Conservation (phyloP, 2,329 filamentous ascomycete species). For the Plenodomus biglobosus region DNA sequence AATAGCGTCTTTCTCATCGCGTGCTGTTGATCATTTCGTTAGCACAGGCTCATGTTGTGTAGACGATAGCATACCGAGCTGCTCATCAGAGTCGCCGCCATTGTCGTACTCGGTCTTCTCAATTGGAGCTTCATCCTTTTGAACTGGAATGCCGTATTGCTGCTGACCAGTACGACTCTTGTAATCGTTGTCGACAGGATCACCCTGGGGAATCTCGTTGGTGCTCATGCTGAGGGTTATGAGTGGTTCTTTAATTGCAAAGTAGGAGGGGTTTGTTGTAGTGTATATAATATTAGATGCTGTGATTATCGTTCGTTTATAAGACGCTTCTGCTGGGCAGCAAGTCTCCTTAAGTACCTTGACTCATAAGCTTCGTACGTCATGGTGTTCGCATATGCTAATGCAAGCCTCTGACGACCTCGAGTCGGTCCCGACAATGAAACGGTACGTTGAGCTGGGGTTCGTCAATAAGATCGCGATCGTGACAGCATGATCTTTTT, state of each 20-base stretch:
- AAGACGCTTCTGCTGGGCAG: background rate
- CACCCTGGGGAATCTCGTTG: constrained; percentile 38
- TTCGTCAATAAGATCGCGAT: constrained; percentile 2
- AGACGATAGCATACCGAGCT: constrained; percentile 45
- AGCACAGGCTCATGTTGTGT: background rate
- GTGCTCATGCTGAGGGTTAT: constrained; percentile 31
- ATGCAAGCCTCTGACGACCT: constrained; percentile 4
- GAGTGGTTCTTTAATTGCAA: background rate
- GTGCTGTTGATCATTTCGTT: constrained; percentile 30
- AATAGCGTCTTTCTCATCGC: constrained; percentile 54
- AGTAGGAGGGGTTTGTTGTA: background rate
- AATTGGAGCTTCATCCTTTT: constrained; percentile 50
- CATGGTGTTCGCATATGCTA: constrained; percentile 6
- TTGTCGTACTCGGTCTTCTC: constrained; percentile 49
- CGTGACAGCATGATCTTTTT: constrained; percentile 27
- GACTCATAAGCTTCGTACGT: constrained; percentile 6
- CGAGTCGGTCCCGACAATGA: background rate
- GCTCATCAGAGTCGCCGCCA: constrained; percentile 51
- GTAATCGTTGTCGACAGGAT: constrained; percentile 50
- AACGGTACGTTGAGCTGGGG: background rate
- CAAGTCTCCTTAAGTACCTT: constrained; percentile 13
- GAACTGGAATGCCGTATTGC: constrained; percentile 45
- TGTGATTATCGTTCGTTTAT: background rate
- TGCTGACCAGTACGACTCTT: constrained; percentile 50
- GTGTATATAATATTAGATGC: background rate